These are phyloP conservation scores for Parasitella parasitica DNA, from an alignment of 371 early-diverging fungal genomes.

Conservation along the genomic window DNA sequence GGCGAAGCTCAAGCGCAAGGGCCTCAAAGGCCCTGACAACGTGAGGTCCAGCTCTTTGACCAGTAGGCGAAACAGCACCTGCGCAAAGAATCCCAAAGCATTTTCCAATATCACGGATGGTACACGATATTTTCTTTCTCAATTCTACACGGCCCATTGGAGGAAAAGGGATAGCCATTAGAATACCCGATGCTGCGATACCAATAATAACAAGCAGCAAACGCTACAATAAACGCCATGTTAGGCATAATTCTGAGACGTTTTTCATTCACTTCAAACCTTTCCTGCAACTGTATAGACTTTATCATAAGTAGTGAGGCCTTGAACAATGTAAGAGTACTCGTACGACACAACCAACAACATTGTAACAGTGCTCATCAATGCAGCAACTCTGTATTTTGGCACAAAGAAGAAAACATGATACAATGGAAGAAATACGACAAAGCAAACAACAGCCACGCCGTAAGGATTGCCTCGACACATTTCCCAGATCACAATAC, in stretches of 20 bases:
- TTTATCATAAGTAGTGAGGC: slow-evolving; percentile 4
- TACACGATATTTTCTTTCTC: slow-evolving; percentile 34
- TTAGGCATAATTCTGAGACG: neutral
- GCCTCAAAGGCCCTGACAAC: slow-evolving; percentile 30
- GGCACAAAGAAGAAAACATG: slow-evolving; percentile 33
- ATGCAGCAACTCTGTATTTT: slow-evolving; percentile 20
- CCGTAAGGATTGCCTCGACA: slow-evolving; percentile 42
- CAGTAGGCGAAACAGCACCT: neutral
- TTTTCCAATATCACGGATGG: slow-evolving; percentile 42
- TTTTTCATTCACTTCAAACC: slow-evolving; percentile 28
- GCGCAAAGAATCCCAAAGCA: slow-evolving; percentile 33
- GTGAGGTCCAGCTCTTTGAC: slow-evolving; percentile 4
- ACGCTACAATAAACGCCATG: slow-evolving; percentile 20
- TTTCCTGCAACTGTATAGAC: slow-evolving; percentile 47
- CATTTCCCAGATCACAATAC: slow-evolving; percentile 50
- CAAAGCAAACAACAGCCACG: slow-evolving; percentile 30
- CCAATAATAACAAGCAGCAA: slow-evolving; percentile 39
- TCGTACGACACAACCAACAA: slow-evolving; percentile 35
- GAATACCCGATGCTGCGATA: slow-evolving; percentile 31
- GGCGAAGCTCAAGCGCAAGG: slow-evolving; percentile 30
- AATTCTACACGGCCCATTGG: slow-evolving; percentile 39
- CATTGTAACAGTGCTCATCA: slow-evolving; percentile 36
- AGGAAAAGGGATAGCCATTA: slow-evolving; percentile 36
- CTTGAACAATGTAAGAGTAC: slow-evolving; percentile 20
- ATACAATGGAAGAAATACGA: slow-evolving; percentile 27